Conservation (phyloP, 345 rosid species). For the Lepidium didymum region DNA sequence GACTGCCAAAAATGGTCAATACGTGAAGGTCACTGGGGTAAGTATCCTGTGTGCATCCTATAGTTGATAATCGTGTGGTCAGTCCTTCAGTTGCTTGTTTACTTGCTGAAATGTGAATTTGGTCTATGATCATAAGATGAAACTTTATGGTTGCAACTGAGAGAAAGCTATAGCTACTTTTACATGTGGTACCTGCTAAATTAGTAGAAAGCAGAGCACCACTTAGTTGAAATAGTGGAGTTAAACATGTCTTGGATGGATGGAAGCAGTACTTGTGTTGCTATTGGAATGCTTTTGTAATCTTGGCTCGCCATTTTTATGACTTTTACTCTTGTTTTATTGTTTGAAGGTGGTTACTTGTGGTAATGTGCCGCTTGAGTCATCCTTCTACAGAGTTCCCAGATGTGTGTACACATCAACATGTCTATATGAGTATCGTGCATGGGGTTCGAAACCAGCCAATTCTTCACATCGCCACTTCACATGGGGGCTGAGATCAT, state of each 20-base stretch:
- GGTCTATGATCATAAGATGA: background rate
- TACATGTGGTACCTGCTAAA: background rate
- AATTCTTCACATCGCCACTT: conserved; percentile 46
- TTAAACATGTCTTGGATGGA: background rate
- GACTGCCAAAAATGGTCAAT: conserved; percentile 96
- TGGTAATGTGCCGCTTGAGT: conserved; percentile 88
- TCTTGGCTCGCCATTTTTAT: background rate
- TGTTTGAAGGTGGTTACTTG: conserved; percentile 80
- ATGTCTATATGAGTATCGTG: conserved; percentile 73
- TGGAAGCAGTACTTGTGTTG: background rate
- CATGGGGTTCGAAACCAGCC: conserved; percentile 79
- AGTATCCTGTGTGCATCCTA: conserved; percentile 11
- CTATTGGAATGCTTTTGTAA: conserved; percentile 4
- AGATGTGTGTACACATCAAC: conserved; percentile 93
- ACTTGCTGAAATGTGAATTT: background rate
- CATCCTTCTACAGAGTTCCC: conserved; percentile 78
- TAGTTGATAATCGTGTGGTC: background rate
- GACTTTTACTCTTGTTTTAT: conserved; percentile 9
- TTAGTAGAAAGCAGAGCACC: background rate
- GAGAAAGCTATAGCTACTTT: background rate
- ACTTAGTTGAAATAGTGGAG: background rate
- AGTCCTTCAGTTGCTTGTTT: background rate
- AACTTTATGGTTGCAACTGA: background rate
- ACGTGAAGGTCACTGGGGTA: conserved; percentile 99
- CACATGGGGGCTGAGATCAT: conserved; percentile 39